Evolutionary conservation across 2,329 filamentous ascomycete genomes (phyloP).

Genomic region (Aspergillus piperis): DNA sequence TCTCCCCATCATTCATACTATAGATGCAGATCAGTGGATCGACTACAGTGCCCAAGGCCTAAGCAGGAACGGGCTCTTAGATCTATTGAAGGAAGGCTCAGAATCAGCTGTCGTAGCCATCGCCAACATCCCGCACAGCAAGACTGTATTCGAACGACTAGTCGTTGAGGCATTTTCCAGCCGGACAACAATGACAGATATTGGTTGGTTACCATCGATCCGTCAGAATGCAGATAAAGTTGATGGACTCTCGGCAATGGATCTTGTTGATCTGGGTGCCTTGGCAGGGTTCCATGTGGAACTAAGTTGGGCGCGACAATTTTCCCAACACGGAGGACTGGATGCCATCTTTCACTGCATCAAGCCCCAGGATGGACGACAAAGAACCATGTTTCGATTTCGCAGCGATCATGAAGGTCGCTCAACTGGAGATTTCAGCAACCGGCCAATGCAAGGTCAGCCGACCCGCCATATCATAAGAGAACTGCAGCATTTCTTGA

Average conservation of each 20-base stretch:
- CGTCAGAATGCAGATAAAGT: not conserved
- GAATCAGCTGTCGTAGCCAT: not conserved
- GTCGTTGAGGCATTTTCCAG: not conserved
- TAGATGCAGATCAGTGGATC: conserved; percentile 2
- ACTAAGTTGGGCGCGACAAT: conserved; percentile 10
- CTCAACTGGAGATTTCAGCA: not conserved
- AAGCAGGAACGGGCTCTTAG: not conserved
- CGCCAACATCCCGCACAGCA: conserved; percentile 5
- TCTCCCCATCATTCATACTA: not conserved
- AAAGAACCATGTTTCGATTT: conserved; percentile 5
- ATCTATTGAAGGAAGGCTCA: not conserved
- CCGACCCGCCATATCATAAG: not conserved
- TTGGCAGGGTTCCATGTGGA: not conserved
- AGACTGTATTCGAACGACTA: not conserved
- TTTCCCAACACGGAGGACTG: conserved; percentile 4
- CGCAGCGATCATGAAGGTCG: conserved; percentile 1
- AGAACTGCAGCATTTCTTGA: not conserved
- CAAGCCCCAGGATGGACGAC: not conserved
- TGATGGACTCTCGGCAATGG: not conserved
- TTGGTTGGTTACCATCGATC: not conserved
- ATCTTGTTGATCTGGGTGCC: not conserved
- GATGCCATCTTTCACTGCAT: conserved; percentile 8
- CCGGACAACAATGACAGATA: not conserved
- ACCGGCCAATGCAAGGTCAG: not conserved
- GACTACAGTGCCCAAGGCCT: not conserved